Evolutionary conservation across 2,329 filamentous ascomycete genomes (phyloP).

Genomic region (Geosmithia morbida): DNA sequence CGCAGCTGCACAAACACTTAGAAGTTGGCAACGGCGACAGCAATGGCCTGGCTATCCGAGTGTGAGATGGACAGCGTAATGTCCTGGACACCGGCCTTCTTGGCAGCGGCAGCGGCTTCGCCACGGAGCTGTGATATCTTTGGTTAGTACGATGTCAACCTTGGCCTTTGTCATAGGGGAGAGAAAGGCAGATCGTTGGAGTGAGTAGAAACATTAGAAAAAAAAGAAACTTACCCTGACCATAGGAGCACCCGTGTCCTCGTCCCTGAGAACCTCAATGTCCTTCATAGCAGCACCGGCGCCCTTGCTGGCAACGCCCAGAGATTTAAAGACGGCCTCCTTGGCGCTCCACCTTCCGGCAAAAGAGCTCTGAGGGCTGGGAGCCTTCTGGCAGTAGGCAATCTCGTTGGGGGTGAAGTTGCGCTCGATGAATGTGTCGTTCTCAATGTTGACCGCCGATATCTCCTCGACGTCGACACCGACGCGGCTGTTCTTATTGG

Average conservation of each 20-base stretch:
- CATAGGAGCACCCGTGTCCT: slow-evolving; percentile 66
- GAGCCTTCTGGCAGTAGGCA: slow-evolving; percentile 68
- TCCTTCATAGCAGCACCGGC: slow-evolving; percentile 84
- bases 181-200: background rate
- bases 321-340: slow-evolving; percentile 95
- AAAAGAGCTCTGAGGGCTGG: slow-evolving; percentile 78
- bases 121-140: slow-evolving; percentile 59
- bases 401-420: slow-evolving; percentile 86
- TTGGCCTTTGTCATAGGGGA: background rate
- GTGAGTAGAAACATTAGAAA: background rate
- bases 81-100: slow-evolving; percentile 72
- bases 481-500: slow-evolving; percentile 53
- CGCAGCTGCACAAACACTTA: slow-evolving; percentile 20
- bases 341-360: slow-evolving; percentile 95
- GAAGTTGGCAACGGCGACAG: slow-evolving; percentile 77
- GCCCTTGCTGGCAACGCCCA: slow-evolving; percentile 76
- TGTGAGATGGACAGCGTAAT: slow-evolving; percentile 94
- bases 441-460: slow-evolving; percentile 75
- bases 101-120: slow-evolving; percentile 69
- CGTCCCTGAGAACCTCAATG: slow-evolving; percentile 79
- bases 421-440: slow-evolving; percentile 84
- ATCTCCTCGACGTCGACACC: slow-evolving; percentile 93
- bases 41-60: slow-evolving; percentile 85
- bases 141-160: slow-evolving; percentile 13
- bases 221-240: slow-evolving; percentile 57